Percentiles rank a stretch among this genome's conserved stretches.
These are phyloP conservation scores for Didymellaceae sp. DNA, from an alignment of 2,329 filamentous ascomycete genomes.

Conservation along the genomic window DNA sequence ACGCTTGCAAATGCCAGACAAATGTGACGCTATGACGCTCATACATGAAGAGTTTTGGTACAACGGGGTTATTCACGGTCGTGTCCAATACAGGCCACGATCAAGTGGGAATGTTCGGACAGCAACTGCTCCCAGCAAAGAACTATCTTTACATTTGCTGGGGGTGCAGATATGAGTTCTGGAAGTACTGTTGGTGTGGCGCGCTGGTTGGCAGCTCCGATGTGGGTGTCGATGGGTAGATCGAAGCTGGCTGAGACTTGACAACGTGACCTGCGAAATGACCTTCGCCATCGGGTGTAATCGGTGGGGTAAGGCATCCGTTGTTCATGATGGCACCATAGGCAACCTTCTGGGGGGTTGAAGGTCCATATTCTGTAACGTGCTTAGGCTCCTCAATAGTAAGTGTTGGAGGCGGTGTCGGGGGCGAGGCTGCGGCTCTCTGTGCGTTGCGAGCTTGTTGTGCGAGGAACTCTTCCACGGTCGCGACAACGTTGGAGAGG, in stretches of 20 bases:
- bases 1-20: constrained; percentile 48
- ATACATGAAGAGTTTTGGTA: constrained; percentile 48
- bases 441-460: constrained; percentile 61
- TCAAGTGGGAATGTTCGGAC: constrained; percentile 24
- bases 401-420: constrained; percentile 67
- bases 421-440: constrained; percentile 50
- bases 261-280: constrained; percentile 41
- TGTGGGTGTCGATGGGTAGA: constrained; percentile 49
- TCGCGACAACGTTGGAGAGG: constrained; percentile 68
- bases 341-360: constrained; percentile 79
- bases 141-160: constrained; percentile 42
- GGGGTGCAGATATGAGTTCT: constrained; percentile 44
- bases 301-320: constrained; percentile 83
- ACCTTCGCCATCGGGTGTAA: constrained; percentile 72
- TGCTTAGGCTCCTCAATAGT: constrained; percentile 57
- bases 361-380: constrained; percentile 63
- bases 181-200: constrained; percentile 46
- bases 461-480: constrained; percentile 70
- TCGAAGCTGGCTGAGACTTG: constrained; percentile 36
- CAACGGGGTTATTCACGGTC: constrained; percentile 35
- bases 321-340: constrained; percentile 68
- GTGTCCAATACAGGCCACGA: constrained; percentile 19
- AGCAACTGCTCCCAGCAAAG: constrained; percentile 22
- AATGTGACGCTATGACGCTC: constrained; percentile 50
- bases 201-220: constrained; percentile 40